Base-by-base conservation (phyloP, 139 green algal species). In the Penium margaritaceum region DNA sequence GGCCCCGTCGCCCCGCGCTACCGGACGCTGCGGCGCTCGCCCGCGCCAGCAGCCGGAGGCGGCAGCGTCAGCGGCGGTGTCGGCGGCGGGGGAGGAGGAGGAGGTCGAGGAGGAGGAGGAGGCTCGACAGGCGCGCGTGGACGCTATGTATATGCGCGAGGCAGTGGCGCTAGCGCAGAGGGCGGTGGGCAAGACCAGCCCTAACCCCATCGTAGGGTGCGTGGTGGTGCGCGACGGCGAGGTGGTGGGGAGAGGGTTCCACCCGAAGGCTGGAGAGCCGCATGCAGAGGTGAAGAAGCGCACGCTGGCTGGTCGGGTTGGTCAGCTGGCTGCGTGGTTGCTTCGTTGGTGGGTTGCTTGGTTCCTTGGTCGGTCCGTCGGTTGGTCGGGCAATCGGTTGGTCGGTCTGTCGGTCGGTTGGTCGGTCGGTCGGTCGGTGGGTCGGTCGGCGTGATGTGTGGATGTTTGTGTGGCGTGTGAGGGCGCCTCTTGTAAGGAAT, bases 141-240 rank as follows among this genome's bases (percentile, higher is more conserved):
- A 76, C 46, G 64, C 73, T 27, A 24, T 36, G 14, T 79, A 89
- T 72, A 98, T 98, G 84, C 87, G 76, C 38, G 81, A 79, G 2
- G 94, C 94, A 1, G 60, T 98, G 34, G 80, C 86, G 53, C 84
- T 98, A 24, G 93, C 94, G 0, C 63, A 63, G 36, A 78, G 74
- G 7, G 94, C 63, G 0, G 24, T 89, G 19, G 93, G 92, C 0
- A 61, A 91, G 30, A 99, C 94, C 3, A 67, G 85, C 39, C 94
- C 94, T 7, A 99, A 99, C 81, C 94, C 94, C 1, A 87, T 92
- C 14, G 94, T 99, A 0, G 94, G 94, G 19, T 98, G 91, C 72
- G 90, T 98, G 3, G 83, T 99, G 12, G 87, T 97, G 0, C 86
- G 86, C 5, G 77, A 90, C 64, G 86, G 84, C 14, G 63, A 90